Base-by-base conservation (phyloP, 2,329 filamentous ascomycete genomes). In the Xylariomycetidae sp. region DNA sequence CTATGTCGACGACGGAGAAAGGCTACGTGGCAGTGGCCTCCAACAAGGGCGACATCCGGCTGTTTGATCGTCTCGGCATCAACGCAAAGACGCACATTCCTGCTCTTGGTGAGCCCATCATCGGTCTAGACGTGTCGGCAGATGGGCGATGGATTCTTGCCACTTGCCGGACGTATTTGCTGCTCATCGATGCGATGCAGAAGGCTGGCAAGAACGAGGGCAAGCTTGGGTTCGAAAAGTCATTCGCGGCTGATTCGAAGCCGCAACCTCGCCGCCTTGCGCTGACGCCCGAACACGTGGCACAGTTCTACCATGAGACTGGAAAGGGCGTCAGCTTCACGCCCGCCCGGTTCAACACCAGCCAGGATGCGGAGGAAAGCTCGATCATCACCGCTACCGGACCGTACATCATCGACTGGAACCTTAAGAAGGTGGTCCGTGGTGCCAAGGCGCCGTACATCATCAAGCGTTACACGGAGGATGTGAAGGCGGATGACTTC, bases 401-500 rank as follows among this genome's bases (percentile, higher is more conserved):
- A 1, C 92, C 92, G 0, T 98, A 95, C 64, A 92, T 98, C 46
- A 76, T 98, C 31, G 93, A 94, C 31, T 98, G 92, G 92, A 90
- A 80, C 56, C 61, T 98, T 59, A 92, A 88, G 72, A 94, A 94
- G 68, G 74, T 96, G 1, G 61, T 95, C 10, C 72, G 72, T 15
- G 86, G 85, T 32, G 75, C 74, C 44, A 92, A 89, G 61, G 84
- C 92, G 39, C 83, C 90, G 0, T 98, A 98, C 65, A 85, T 81
- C 48, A 96, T 98, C 71, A 95, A 96, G 71, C 82, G 92, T 12
- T 98, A 98, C 57, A 74, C 79, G 1, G 92, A 98, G 52, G 84
- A 94, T 43, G 88, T 98, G 55, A 95, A 93, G 70, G 92, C 92
- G 4, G 92, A 98, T 59, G 94, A 98, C 59, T 98, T 98, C 78